A percentile compares a stretch with the other conserved stretches of the same genome.
phyloP scores from a whole-genome alignment of 2,329 filamentous ascomycete genomes.

The Cercospora citrullina region DNA sequence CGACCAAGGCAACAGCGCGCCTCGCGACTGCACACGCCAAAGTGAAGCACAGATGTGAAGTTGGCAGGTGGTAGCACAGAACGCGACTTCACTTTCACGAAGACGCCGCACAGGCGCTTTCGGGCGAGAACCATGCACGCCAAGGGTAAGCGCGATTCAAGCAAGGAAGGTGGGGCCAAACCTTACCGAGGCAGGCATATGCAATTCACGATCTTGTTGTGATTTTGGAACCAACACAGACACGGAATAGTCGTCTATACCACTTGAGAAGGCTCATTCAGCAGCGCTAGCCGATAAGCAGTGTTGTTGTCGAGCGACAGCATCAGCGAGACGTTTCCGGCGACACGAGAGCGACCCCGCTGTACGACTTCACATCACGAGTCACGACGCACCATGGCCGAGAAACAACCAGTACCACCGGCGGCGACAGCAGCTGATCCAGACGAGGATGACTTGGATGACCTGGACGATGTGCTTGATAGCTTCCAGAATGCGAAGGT shows the following conservation, averaged over 20 bases:
- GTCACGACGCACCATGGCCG: conserved; percentile 28
- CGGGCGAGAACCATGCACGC: not conserved
- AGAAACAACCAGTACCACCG: conserved; percentile 30
- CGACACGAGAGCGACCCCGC: not conserved
- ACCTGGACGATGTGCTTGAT: conserved; percentile 92
- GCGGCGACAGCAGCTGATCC: conserved; percentile 65
- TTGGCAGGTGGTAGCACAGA: not conserved
- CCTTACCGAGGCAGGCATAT: conserved; percentile 17
- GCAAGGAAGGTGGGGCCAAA: conserved; percentile 10
- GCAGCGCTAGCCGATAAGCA: not conserved
- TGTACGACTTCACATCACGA: conserved; percentile 3
- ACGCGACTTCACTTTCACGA: conserved; percentile 2
- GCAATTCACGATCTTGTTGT: conserved; percentile 8
- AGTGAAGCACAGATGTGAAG: not conserved
- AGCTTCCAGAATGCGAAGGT: conserved; percentile 72
- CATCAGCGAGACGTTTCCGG: not conserved
- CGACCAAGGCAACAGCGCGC: not conserved
- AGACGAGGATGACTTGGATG: conserved; percentile 88
- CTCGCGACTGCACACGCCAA: not conserved
- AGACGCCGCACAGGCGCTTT: conserved; percentile 1
- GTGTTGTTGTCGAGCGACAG: not conserved
- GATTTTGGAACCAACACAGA: not conserved
- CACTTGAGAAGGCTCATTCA: not conserved
- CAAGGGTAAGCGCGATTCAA: conserved; percentile 3
- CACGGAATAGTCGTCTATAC: not conserved